These are phyloP conservation scores for Asterionellopsis glacialis DNA, from an alignment of 108 stramenopile species.

Conservation along the genomic window DNA sequence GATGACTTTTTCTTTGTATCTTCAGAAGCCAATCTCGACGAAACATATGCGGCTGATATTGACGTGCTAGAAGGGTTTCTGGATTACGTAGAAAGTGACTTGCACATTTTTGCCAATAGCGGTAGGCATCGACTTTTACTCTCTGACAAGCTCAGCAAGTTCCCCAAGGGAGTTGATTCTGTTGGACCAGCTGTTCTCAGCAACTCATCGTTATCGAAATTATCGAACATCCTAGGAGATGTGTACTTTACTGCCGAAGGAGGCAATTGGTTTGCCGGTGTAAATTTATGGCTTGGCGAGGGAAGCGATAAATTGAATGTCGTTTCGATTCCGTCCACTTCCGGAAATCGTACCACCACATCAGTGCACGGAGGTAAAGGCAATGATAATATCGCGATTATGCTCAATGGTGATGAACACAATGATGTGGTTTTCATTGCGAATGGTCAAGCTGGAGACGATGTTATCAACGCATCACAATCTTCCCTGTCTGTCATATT, in stretches of 20 bases:
- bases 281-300: slow-evolving; percentile 30
- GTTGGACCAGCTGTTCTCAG: slow-evolving; percentile 23
- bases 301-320: slow-evolving; percentile 19
- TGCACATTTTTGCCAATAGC: slow-evolving; percentile 13
- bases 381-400: slow-evolving; percentile 15
- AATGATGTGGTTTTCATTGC: slow-evolving; percentile 22
- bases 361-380: slow-evolving; percentile 27
- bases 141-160: slow-evolving; percentile 22
- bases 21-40: slow-evolving; percentile 31
- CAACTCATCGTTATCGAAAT: slow-evolving; percentile 13
- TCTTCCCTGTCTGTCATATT: slow-evolving; percentile 29
- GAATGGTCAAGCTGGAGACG: slow-evolving; percentile 28
- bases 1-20: slow-evolving; percentile 32
- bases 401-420: slow-evolving; percentile 13
- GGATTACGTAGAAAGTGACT: slow-evolving; percentile 25
- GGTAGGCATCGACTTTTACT: slow-evolving; percentile 30
- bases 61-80: slow-evolving; percentile 26
- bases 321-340: slow-evolving; percentile 16
- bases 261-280: slow-evolving; percentile 30
- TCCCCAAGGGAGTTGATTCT: no score
- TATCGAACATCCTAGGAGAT: slow-evolving; percentile 19
- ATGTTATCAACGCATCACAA: slow-evolving; percentile 21
- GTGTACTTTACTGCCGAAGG: slow-evolving; percentile 19
- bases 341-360: slow-evolving; percentile 18
- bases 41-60: slow-evolving; percentile 7